A percentile compares a stretch with the other conserved stretches of the same genome.
Conservation (phyloP, 2,329 filamentous ascomycete species). For the Alternaria sp. region DNA sequence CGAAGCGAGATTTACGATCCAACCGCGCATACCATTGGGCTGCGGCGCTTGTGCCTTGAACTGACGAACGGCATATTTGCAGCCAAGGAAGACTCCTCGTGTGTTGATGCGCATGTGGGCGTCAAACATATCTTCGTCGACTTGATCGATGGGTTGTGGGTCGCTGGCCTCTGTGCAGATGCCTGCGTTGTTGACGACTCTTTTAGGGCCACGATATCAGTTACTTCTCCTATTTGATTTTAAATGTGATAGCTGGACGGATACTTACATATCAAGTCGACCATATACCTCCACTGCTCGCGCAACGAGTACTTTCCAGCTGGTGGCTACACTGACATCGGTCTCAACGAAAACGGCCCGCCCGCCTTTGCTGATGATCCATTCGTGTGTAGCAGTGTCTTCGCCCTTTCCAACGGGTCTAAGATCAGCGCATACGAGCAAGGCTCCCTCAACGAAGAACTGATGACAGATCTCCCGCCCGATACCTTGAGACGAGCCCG, state of each 20-base stretch:
- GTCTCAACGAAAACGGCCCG: neutral
- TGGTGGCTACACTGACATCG: neutral
- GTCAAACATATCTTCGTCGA: slow-evolving; percentile 41
- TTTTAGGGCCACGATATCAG: neutral
- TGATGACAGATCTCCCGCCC: slow-evolving; percentile 27
- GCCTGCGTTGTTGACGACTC: neutral
- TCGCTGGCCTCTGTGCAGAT: neutral
- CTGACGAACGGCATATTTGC: slow-evolving; percentile 47
- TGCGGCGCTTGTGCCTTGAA: slow-evolving; percentile 47
- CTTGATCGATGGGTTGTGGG: neutral
- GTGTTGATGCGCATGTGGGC: slow-evolving; percentile 47
- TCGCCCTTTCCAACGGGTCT: neutral
- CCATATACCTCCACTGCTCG: neutral
- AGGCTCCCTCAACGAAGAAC: neutral
- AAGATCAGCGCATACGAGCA: neutral
- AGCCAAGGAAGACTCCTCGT: slow-evolving; percentile 49
- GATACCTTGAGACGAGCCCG: slow-evolving; percentile 37
- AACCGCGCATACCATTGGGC: slow-evolving; percentile 39
- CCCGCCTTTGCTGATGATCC: neutral
- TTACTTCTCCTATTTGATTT: neutral
- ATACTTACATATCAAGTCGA: neutral
- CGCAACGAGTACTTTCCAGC: neutral
- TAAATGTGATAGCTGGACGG: neutral
- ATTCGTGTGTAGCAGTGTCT: neutral
- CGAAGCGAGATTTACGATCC: slow-evolving; percentile 50